Evolutionary conservation across 257 asterid genomes (phyloP).

Genomic region (Salvia miltiorrhiza): DNA sequence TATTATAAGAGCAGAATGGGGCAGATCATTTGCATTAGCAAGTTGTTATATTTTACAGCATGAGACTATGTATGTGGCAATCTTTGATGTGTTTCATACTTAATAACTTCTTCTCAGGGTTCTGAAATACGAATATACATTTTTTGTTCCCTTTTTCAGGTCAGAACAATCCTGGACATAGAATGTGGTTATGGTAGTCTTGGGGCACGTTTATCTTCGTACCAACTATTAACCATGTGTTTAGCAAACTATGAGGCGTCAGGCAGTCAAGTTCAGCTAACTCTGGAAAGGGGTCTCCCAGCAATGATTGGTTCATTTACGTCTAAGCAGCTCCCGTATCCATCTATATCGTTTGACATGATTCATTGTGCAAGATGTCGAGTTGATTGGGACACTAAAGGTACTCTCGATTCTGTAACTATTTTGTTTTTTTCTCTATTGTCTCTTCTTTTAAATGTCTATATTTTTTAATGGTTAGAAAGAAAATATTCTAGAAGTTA

Average conservation of each 20-base stretch:
- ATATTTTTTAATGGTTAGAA: neutral
- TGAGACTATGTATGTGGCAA: neutral
- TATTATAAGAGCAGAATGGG: neutral
- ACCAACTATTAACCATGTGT: constrained; percentile 82
- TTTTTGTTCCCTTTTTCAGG: constrained; percentile 43
- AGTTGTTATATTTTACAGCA: neutral
- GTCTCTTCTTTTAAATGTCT: neutral
- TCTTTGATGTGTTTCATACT: neutral
- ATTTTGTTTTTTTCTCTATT: neutral
- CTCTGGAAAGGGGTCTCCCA: constrained; percentile 98
- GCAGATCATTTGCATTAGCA: neutral
- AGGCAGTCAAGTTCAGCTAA: constrained; percentile 98
- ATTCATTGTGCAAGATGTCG: constrained; percentile 92
- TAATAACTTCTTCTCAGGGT: neutral
- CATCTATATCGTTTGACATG: constrained; percentile 97
- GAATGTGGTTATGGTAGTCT: constrained; percentile 99
- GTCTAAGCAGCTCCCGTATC: constrained; percentile 87
- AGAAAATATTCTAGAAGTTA: neutral
- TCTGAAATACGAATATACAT: constrained; percentile 1
- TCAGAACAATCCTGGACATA: constrained; percentile 81
- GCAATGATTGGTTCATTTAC: constrained; percentile 93
- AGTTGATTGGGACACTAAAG: constrained; percentile 92
- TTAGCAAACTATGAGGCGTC: constrained; percentile 92
- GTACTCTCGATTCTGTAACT: constrained; percentile 32
- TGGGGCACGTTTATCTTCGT: constrained; percentile 86